Conservation (phyloP, 192 early-diverging fungal genomes). For the Backusella westeae region DNA sequence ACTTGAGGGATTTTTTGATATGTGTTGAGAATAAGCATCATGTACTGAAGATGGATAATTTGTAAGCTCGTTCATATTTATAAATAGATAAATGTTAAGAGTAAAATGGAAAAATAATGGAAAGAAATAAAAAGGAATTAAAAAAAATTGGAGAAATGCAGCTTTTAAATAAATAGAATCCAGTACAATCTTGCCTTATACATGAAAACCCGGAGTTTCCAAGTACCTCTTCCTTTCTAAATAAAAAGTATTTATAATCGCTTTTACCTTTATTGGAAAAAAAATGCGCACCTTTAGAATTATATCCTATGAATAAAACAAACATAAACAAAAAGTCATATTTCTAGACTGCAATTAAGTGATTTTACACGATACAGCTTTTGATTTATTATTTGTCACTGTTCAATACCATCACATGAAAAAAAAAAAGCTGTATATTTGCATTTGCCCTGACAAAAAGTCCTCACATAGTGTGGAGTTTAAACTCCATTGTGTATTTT, state of each 20-base stretch:
- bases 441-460: conserved; percentile 4
- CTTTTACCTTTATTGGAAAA: not conserved
- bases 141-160: not conserved
- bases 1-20: not conserved
- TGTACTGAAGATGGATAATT: not conserved
- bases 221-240: not conserved
- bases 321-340: not conserved
- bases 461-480: not conserved
- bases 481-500: not conserved
- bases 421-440: not conserved
- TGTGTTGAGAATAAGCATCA: not conserved
- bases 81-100: not conserved
- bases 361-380: not conserved
- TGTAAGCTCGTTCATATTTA: not conserved
- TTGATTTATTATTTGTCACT: not conserved
- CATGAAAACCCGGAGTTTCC: conserved; percentile 7
- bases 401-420: not conserved
- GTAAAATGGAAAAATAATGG: not conserved
- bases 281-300: not conserved
- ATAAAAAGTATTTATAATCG: conserved; percentile 8
- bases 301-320: not conserved
- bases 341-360: not conserved
- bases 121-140: not conserved
- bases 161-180: not conserved
- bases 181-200: not conserved